phyloP scores from a whole-genome alignment of 371 early-diverging fungal genomes.

The Mortierella sp. region DNA sequence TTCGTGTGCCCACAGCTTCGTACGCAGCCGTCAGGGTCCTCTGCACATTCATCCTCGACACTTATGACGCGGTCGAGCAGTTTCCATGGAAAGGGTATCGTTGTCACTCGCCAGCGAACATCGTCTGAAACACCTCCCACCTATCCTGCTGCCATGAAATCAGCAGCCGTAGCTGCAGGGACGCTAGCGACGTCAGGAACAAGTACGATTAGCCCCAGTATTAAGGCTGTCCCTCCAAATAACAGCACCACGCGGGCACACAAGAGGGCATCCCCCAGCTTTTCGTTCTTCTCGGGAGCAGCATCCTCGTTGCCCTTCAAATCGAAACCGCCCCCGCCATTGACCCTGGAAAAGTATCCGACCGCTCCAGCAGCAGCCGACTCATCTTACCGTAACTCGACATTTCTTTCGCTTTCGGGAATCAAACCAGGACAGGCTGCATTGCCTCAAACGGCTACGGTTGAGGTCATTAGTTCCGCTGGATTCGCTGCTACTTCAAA shows the following conservation, averaged over 20 bases:
- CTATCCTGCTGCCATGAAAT: slow-evolving; percentile 26
- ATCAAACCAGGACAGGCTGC: slow-evolving; percentile 36
- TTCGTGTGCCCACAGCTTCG: slow-evolving; percentile 47
- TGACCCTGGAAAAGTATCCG: slow-evolving; percentile 24
- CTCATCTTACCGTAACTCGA: slow-evolving; percentile 7
- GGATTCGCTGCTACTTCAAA: slow-evolving; percentile 19
- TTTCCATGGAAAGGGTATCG: slow-evolving; percentile 29
- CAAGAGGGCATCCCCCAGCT: slow-evolving; percentile 44
- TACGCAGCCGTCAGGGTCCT: slow-evolving; percentile 4
- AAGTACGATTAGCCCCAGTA: background rate
- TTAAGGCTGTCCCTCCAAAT: slow-evolving; percentile 12
- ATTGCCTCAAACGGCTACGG: slow-evolving; percentile 33
- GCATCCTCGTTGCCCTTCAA: slow-evolving; percentile 39
- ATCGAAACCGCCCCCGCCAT: slow-evolving; percentile 36
- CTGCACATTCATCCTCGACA: slow-evolving; percentile 9
- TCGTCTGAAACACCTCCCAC: slow-evolving; percentile 54
- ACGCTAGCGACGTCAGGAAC: slow-evolving; percentile 4
- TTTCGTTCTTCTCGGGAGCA: slow-evolving; percentile 42
- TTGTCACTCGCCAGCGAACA: slow-evolving; percentile 29
- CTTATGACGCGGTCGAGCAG: slow-evolving; percentile 48
- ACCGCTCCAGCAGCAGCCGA: slow-evolving; percentile 23
- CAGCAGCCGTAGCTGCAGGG: slow-evolving; percentile 6
- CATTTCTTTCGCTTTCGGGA: slow-evolving; percentile 36
- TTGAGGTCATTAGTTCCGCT: slow-evolving; percentile 38
- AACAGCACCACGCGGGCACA: slow-evolving; percentile 22